phyloP scores from a whole-genome alignment of 345 rosid genomes.

The Aurinia saxatilis region DNA sequence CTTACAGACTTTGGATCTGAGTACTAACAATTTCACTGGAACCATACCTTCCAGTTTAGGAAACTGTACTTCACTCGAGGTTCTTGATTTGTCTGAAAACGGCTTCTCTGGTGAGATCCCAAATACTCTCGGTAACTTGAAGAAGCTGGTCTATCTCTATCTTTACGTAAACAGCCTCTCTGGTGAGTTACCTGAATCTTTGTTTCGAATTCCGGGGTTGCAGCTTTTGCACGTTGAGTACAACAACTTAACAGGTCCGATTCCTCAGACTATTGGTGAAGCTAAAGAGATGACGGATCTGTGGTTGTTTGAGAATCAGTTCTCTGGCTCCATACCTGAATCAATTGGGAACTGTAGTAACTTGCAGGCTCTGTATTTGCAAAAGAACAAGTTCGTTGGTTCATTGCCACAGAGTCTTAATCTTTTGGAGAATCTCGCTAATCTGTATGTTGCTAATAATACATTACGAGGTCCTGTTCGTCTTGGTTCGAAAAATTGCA shows the following conservation, averaged over 20 bases:
- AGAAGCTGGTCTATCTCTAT: conserved; percentile 23
- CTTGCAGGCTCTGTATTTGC: conserved; percentile 41
- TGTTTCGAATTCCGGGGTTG: conserved; percentile 40
- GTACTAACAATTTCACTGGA: conserved; percentile 47
- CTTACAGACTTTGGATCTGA: conserved; percentile 44
- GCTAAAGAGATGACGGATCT: conserved; percentile 33
- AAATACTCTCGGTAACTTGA: conserved; percentile 31
- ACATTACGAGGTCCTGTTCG: conserved; percentile 45
- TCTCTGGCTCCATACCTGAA: conserved; percentile 62
- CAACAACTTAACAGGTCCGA: conserved; percentile 57
- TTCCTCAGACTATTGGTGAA: conserved; percentile 51
- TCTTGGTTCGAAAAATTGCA: conserved; percentile 38
- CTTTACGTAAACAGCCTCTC: conserved; percentile 44
- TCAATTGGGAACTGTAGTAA: conserved; percentile 54
- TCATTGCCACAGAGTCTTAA: conserved; percentile 49
- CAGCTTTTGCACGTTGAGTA: conserved; percentile 29
- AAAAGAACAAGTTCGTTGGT: conserved; percentile 44
- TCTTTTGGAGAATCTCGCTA: conserved; percentile 44
- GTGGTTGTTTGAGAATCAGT: conserved; percentile 34
- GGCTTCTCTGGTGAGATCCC: conserved; percentile 50
- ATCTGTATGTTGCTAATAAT: conserved; percentile 37
- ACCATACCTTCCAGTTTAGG: conserved; percentile 41
- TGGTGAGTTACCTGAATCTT: conserved; percentile 49
- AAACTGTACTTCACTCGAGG: conserved; percentile 40
- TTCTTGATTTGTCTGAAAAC: conserved; percentile 54